Base-by-base conservation (phyloP, 176 grass and related monocot genomes). In the Oryza glumipatula region DNA sequence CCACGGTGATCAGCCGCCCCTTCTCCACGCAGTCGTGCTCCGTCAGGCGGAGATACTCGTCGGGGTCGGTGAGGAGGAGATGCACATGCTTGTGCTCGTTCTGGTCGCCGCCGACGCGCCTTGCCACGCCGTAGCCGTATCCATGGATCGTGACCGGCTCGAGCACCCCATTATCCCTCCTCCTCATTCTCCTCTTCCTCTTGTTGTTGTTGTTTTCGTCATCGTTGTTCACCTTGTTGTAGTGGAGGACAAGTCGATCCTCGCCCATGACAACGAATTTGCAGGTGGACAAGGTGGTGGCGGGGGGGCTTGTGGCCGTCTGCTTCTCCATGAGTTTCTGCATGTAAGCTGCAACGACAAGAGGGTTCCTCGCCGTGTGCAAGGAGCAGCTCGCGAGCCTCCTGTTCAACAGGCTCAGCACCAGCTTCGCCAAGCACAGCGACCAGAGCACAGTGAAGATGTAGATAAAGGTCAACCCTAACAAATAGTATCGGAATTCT, bases 271-370 rank as follows among this genome's bases (percentile, higher is more conserved):
- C 73, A 14, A 67, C 46, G 15, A 69, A 84, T 4, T 69, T 68
- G 73, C 82, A 85, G 0, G 12, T 45, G 67, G 10, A 2, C 21
- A 72, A n/a, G 5, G 0, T 9, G 10, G 0, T 2, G 45, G 11
- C 45, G 0, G 7, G 2, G 45, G 45, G 6, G 2, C n/a, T 11
- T 6, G 1, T 26, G 7, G 10, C 23, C n/a, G 6, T 44, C 61
- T 79, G 13, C 30, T 41, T 14, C 1, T 72, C 33, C 1, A 67
- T 1, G 43, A 68, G 9, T 2, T 85, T 65, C n/a, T 69, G 72
- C 83, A 85, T 78, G 22, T 85, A 85, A 1, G 65, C 47, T 23
- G 83, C 65, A 41, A 85, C 28, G 49, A 85, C 22, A n/a, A 16
- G 9, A 76, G 83, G 7, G 32, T 65, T 85, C 24, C 35, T 48